phyloP scores from a whole-genome alignment of 1,284 basidiomycete species.

The Irpex rosettiformis region DNA sequence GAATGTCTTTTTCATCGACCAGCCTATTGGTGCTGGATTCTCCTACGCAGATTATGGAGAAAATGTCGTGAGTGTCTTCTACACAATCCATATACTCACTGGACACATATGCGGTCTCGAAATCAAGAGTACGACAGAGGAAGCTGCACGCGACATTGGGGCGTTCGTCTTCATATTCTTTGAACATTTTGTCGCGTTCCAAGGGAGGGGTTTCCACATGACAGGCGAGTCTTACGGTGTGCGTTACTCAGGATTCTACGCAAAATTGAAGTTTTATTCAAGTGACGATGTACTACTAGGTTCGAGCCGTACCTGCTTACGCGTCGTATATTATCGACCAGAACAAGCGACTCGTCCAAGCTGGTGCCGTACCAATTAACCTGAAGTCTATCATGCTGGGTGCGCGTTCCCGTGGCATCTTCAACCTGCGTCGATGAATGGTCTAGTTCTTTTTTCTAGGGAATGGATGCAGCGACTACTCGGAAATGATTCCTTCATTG shows the following conservation, averaged over 20 bases:
- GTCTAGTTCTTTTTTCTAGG: conserved; percentile 32
- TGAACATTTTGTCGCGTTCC: conserved; percentile 59
- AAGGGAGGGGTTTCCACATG: conserved; percentile 63
- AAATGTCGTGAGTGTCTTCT: conserved; percentile 40
- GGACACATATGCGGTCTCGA: background rate
- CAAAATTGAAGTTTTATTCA: no score
- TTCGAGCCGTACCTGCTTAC: conserved; percentile 83
- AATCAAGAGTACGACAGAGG: conserved; percentile 51
- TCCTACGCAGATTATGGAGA: conserved; percentile 73
- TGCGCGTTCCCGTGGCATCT: conserved; percentile 25
- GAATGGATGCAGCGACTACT: conserved; percentile 36
- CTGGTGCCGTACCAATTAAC: conserved; percentile 71
- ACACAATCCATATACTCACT: background rate
- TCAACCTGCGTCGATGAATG: background rate
- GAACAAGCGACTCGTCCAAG: conserved; percentile 57
- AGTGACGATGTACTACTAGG: no score
- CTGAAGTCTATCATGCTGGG: conserved; percentile 83
- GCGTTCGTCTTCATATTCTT: conserved; percentile 70
- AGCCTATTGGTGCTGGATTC: conserved; percentile 64
- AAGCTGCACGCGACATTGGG: conserved; percentile 51
- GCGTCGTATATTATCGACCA: conserved; percentile 80
- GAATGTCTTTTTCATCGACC: conserved; percentile 71
- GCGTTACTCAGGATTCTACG: conserved; percentile 15
- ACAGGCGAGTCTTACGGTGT: conserved; percentile 66
- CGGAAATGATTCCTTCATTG: conserved; percentile 26